Evolutionary conservation across 495 filamentous ascomycete species (phyloP), one percentile per base, ranked within the genome.

Genomic region (Talaromyces adpressus): DNA sequence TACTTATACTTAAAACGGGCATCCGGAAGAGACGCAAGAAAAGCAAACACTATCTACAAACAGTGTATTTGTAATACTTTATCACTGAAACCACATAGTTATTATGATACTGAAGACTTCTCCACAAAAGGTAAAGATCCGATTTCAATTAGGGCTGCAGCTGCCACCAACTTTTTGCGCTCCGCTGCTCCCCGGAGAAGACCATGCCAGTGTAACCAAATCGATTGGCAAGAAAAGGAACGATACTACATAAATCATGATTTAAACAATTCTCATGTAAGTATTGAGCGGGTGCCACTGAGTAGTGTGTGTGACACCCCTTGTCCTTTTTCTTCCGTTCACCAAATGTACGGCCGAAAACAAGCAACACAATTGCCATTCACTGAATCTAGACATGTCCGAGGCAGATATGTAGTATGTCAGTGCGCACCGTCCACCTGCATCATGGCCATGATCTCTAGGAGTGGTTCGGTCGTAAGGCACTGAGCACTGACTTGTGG

Each of bases 71-170:
- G 45, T 49, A 49, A 49, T 49, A 20, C n/a, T 49, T 9, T 7
- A 12, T 49, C 11, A 20, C 6, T 30, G 1, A 30, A 30, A 30
- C 29, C 29, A 30, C 29, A 30, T 30, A 30, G 29, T 7, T 30
- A 30, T 30, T 30, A 30, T 30, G 29, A 30, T 30, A 30, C 29
- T 30, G 29, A 30, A 30, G 29, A 30, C 29, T 56, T 56, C 14
- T 59, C 30, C 57, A 59, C 30, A 41, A 59, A 41, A 25, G 22
- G 27, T 11, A 59, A 36, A 22, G n/a, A 25, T 36, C 12, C 57
- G 32, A 59, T 59, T 59, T 59, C 30, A 39, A 59, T 59, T 41
- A 59, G 57, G 57, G 57, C 57, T 59, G 57, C 57, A 59, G 57
- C 6, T 59, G 57, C 57, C 57, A 41, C 29, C 34, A 29, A 22